Base-by-base conservation (phyloP, 2,329 filamentous ascomycete genomes). In the Fusarium zealandicum region DNA sequence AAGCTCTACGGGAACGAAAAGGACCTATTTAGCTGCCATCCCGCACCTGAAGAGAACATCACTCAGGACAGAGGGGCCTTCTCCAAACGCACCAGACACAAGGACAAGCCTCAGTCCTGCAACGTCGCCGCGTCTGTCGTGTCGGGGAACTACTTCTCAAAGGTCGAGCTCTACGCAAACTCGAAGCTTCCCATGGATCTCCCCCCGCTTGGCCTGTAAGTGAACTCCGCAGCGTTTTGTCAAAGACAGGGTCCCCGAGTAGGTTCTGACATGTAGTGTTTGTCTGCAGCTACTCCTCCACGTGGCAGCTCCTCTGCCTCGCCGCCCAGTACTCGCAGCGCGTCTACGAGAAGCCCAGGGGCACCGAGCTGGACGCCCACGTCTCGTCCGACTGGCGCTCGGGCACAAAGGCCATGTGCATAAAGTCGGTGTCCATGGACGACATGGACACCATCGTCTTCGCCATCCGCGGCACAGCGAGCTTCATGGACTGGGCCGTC, bases 401-500 rank as follows among this genome's bases (percentile, higher is more conserved):
- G 4, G 90, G 90, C n/a, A 89, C 90, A 1, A 93, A 93, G 70
- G 89, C 91, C 18, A 93, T 93, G 87, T 86, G 90, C 13, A 87
- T 96, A 69, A 93, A 93, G 69, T 91, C 88, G 0, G 81, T 93
- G 0, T 85, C 90, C 1, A 85, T 92, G 69, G 90, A 95, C 67
- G 81, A 90, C 65, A 86, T 88, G 76, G 85, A 90, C 69, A 87
- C 88, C 14, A 88, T 96, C 49, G 88, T 96, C 10, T 90, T 96
- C 66, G 90, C 92, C 12, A 90, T 96, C 57, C 85, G 92, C 16
- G 92, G 92, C 16, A 92, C 87, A 1, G 85, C 90, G 18, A 89
- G 85, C 6, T 90, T 95, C 64, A 86, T 90, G 77, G 92, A 96
- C 74, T 96, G 92, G 92, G 83, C 89, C 2, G 89, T 95, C 38